Evolutionary conservation across 441 rosid genomes (phyloP).

Genomic region (Raphanus hybrid): DNA sequence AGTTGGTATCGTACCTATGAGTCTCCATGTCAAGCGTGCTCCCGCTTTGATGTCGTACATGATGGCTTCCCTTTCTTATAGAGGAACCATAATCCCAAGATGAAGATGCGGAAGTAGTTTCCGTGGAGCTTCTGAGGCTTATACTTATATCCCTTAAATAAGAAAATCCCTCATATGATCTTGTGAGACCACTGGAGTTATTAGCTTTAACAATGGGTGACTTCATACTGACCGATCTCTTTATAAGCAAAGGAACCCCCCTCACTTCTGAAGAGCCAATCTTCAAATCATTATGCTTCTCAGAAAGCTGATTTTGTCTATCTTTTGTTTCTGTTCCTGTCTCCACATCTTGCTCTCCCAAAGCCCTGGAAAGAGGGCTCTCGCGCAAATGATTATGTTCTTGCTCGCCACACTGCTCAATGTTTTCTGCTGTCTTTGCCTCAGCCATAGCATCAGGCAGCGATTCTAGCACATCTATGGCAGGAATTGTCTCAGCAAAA

Average conservation of each 20-base stretch:
- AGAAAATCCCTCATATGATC: conserved; percentile 73
- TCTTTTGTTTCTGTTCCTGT: conserved; percentile 41
- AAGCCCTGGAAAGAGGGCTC: conserved; percentile 45
- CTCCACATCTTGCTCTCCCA: conserved; percentile 51
- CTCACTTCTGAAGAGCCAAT: conserved; percentile 60
- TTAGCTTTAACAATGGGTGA: conserved; percentile 72
- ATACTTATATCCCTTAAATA: conserved; percentile 66
- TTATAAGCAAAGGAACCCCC: conserved; percentile 73
- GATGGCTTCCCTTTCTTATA: conserved; percentile 67
- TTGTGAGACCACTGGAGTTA: conserved; percentile 55
- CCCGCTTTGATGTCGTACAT: conserved; percentile 76
- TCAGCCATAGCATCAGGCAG: conserved; percentile 46
- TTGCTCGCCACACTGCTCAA: conserved; percentile 44
- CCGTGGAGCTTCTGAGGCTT: conserved; percentile 86
- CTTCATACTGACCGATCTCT: conserved; percentile 82
- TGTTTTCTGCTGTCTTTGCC: conserved; percentile 46
- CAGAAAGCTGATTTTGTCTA: conserved; percentile 46
- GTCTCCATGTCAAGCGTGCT: conserved; percentile 74
- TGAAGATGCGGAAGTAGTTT: conserved; percentile 87
- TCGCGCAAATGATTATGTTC: conserved; percentile 44
- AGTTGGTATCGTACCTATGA: conserved; percentile 57
- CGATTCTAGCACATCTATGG: conserved; percentile 38
- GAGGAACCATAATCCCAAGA: conserved; percentile 77
- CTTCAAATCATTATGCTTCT: conserved; percentile 45
- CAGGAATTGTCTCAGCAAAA: conserved; percentile 44